Base-by-base conservation (phyloP, 495 filamentous ascomycete genomes). In the Wilcoxina mikolae region DNA sequence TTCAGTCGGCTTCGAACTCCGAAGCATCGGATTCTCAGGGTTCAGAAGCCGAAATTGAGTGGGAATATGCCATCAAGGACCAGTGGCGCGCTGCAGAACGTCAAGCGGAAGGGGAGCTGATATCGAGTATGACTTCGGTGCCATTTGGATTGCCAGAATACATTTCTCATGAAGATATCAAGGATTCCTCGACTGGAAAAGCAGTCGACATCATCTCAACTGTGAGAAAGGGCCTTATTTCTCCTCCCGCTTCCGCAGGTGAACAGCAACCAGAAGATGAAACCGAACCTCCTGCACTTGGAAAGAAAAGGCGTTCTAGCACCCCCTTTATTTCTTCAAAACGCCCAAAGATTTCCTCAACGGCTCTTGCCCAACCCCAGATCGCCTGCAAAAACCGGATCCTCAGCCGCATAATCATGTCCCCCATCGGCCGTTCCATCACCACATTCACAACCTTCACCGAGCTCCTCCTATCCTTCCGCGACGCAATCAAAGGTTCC, bases 31-130 rank as follows among this genome's bases (percentile, higher is more conserved):
- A 20, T 45, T 9, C 9, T 9, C 18, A 20, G 22, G 22, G 15
- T 5, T 7, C 15, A 5, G 46, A 50, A 28, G n/a, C n/a, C n/a
- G n/a, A n/a, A n/a, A n/a, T n/a, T n/a, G 42, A 45, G 18, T 45
- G 12, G 42, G 24, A 9, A 35, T 56, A 51, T 31, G 46, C 27
- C 17, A 28, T 50, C 46, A 50, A 50, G 18, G 46, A 50, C 18
- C 23, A 11, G 20, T 50, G 46, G 46, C 18, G 25, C 10, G 10
- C 18, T 23, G 9, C 22, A 50, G 18, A 15, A 10, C 18, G 25
- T n/a, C 5, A 4, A 18, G 5, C 18, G 10, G 46, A 50, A 29
- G 46, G 46, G 10, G 24, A 50, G 4, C 9, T 50, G 10, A 10
- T 50, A 18, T 10, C 11, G 24, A 4, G 10, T 10, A 18, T 26